Conservation (phyloP, 2,329 filamentous ascomycete species). For the Neofusicoccum parvum region DNA sequence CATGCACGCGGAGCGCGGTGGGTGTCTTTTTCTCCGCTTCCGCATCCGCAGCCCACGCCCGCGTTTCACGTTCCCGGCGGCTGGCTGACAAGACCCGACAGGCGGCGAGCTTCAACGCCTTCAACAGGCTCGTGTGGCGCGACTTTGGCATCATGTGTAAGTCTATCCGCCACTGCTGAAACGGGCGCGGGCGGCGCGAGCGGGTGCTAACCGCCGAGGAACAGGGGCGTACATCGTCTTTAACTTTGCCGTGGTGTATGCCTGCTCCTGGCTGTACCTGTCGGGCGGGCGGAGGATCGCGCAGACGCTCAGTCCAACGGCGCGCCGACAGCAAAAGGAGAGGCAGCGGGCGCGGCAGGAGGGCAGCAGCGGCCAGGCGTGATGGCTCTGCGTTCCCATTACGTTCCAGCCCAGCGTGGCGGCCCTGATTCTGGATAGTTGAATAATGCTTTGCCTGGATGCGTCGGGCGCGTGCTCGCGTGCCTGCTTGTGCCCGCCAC, state of each 20-base stretch:
- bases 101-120: constrained; percentile 59
- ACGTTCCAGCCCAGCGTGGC: background rate
- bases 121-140: constrained; percentile 64
- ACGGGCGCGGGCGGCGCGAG: constrained; percentile 18
- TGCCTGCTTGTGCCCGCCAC: background rate
- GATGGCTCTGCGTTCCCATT: background rate
- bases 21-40: background rate
- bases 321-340: constrained; percentile 9
- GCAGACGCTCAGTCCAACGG: constrained; percentile 2
- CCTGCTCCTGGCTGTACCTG: constrained; percentile 59
- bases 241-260: constrained; percentile 60
- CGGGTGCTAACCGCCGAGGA: background rate
- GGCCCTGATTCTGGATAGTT: background rate
- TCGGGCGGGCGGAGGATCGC: constrained; percentile 42
- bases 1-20: background rate
- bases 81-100: background rate
- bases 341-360: background rate
- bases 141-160: constrained; percentile 65
- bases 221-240: constrained; percentile 60
- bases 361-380: constrained; percentile 4
- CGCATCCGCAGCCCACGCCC: background rate
- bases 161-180: constrained; percentile 21
- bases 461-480: constrained; percentile 16
- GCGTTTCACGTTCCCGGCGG: background rate
- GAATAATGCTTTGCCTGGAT: constrained; percentile 6